Conservation (phyloP, 352 stramenopile species). For the Plasmopara halstedii region DNA sequence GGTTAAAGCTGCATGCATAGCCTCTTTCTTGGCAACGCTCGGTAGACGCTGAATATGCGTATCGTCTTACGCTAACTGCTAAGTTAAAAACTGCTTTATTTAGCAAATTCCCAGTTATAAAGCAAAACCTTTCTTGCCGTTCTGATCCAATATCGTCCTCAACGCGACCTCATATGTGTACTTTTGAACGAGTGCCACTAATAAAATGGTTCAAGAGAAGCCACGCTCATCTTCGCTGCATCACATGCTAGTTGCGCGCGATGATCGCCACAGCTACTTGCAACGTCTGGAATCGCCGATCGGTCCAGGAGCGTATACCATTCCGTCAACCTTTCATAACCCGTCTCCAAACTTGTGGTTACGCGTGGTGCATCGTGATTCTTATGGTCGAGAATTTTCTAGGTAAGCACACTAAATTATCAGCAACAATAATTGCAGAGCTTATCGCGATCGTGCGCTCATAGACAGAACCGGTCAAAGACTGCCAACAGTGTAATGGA, state of each 20-base stretch:
- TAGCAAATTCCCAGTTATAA: background rate
- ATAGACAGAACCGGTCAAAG: conserved; percentile 21
- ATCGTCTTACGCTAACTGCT: too few relatives aligned
- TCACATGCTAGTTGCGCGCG: conserved; percentile 14
- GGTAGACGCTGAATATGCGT: conserved; percentile 1
- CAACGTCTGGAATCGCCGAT: conserved; percentile 33
- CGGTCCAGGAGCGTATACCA: conserved; percentile 46
- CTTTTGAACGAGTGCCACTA: too few relatives aligned
- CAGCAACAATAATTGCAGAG: background rate
- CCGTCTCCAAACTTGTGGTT: conserved; percentile 27
- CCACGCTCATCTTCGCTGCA: conserved; percentile 5
- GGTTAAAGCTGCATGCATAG: conserved; percentile 36
- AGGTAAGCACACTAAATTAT: conserved; percentile 21
- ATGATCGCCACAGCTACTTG: conserved; percentile 45
- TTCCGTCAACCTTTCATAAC: conserved; percentile 46
- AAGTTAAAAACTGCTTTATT: too few relatives aligned
- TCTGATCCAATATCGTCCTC: conserved; percentile 15
- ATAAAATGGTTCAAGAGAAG: conserved; percentile 17
- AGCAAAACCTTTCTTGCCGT: background rate
- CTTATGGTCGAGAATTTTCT: conserved; percentile 51
- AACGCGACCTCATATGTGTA: background rate
- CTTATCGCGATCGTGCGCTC: conserved; percentile 3
- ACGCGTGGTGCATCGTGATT: conserved; percentile 37
- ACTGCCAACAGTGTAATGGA: conserved; percentile 3
- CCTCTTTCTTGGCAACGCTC: conserved; percentile 23